phyloP scores from a whole-genome alignment of 2,329 filamentous ascomycete species.

The Pyrenochaeta sp. region DNA sequence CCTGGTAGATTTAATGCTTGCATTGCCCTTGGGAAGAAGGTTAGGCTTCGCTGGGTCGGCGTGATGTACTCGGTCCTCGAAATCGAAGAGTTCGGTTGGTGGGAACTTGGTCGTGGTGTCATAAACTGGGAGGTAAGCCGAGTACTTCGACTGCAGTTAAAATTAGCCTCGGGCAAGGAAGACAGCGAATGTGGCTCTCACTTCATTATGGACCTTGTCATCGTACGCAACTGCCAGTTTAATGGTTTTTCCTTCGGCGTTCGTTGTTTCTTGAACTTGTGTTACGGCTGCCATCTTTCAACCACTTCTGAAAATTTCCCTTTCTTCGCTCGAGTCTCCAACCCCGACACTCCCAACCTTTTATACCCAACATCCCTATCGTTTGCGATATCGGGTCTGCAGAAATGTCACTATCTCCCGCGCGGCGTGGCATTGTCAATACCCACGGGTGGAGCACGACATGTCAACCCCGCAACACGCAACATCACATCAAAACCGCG shows the following conservation, averaged over 20 bases:
- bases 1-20: constrained; percentile 29
- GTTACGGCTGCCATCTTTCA: constrained; percentile 22
- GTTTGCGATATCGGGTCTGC: neutral
- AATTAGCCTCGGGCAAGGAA: neutral
- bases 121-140: constrained; percentile 46
- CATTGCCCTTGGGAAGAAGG: constrained; percentile 45
- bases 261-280: constrained; percentile 25
- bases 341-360: neutral
- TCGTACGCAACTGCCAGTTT: constrained; percentile 33
- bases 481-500: constrained; percentile 21
- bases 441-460: constrained; percentile 27
- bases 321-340: neutral
- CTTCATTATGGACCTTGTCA: constrained; percentile 28
- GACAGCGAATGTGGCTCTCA: neutral
- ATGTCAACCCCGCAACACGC: constrained; percentile 36
- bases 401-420: neutral
- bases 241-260: constrained; percentile 27
- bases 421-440: constrained; percentile 5
- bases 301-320: neutral
- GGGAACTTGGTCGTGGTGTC: constrained; percentile 50
- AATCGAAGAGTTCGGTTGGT: constrained; percentile 53
- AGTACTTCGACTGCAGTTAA: constrained; percentile 44
- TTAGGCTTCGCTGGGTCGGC: constrained; percentile 56
- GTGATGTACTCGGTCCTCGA: constrained; percentile 51
- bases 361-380: neutral